Evolutionary conservation across 1,284 basidiomycete genomes (phyloP).

Genomic region (Mycosarcoma mackinlayi): DNA sequence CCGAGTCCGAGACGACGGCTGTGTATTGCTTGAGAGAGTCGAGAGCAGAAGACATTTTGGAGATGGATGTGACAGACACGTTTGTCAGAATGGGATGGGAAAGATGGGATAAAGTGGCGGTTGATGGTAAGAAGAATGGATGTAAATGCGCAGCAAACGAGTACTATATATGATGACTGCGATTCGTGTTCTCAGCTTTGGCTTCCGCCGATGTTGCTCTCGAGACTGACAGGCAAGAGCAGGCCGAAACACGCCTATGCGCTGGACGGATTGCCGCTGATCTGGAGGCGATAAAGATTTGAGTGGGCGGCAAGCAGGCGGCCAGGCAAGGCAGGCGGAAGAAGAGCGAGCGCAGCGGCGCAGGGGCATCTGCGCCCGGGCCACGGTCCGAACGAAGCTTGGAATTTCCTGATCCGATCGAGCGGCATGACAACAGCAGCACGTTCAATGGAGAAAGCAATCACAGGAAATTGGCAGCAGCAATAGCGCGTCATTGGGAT

Average conservation of each 20-base stretch:
- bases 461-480: no score
- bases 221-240: no score
- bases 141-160: background rate
- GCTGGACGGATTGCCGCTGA: slow-evolving; percentile 13
- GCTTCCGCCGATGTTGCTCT: background rate
- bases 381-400: slow-evolving; percentile 32
- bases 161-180: slow-evolving; percentile 2
- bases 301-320: background rate
- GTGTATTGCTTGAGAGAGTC: slow-evolving; percentile 67
- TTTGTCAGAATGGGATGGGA: no score
- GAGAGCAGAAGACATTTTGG: slow-evolving; percentile 56
- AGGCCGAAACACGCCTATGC: background rate
- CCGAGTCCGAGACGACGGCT: slow-evolving; percentile 67
- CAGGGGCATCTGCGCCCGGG: slow-evolving; percentile 22
- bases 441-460: no score
- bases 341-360: background rate
- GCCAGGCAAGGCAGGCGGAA: background rate
- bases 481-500: slow-evolving; percentile 23
- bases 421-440: background rate
- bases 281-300: slow-evolving; percentile 11
- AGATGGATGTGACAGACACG: slow-evolving; percentile 1
- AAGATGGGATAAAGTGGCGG: background rate
- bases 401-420: slow-evolving; percentile 2
- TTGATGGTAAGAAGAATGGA: background rate
- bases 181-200: no score